Evolutionary conservation across 495 filamentous ascomycete genomes (phyloP), one percentile per base, ranked within the genome.

Genomic region (Annulohypoxylon stygium): DNA sequence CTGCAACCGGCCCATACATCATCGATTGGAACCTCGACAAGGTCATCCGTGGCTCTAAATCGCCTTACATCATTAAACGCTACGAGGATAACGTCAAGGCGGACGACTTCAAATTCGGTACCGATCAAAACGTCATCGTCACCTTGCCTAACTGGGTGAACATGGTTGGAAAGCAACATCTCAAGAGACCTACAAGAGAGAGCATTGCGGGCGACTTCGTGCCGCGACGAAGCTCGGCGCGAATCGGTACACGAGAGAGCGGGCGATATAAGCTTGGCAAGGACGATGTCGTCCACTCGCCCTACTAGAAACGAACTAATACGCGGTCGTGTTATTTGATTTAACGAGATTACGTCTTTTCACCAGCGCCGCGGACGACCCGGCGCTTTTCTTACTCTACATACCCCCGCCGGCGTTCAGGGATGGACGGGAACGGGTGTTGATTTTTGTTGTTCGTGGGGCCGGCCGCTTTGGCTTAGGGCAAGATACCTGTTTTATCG

Each of bases 91-190:
- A 96, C 61, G 93, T 99, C 74, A 97, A 94, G 85, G 96, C 96
- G n/a, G 97, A 99, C 78, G 97, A 99, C 79, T 99, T 99, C 90
- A 93, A 94, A 72, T 99, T 95, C 75, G 95, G 95, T 34, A 93
- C 90, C 11, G 96, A 99, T 78, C 97, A 97, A 87, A 97, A 97
- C 74, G 93, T 99, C 70, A 97, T 99, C 77, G 95, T 99, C 20
- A 96, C 96, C 1, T 83, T 98, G 69, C 94, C 97, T 3, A 97
- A 99, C 78, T 95, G 97, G 81, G 95, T 99, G 70, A 95, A 98
- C 80, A 98, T 98, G 95, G 93, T 98, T 25, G 91, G 90, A 48
- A 93, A 93, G 81, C 86, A 90, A 70, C 89, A 88, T 71, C 89
- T 99, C 78, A 93, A 92, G 87, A 91, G 88, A 81, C 93, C 95